Base-by-base conservation (phyloP, 192 early-diverging fungal species). In the Gorgonomyces haynaldii region DNA sequence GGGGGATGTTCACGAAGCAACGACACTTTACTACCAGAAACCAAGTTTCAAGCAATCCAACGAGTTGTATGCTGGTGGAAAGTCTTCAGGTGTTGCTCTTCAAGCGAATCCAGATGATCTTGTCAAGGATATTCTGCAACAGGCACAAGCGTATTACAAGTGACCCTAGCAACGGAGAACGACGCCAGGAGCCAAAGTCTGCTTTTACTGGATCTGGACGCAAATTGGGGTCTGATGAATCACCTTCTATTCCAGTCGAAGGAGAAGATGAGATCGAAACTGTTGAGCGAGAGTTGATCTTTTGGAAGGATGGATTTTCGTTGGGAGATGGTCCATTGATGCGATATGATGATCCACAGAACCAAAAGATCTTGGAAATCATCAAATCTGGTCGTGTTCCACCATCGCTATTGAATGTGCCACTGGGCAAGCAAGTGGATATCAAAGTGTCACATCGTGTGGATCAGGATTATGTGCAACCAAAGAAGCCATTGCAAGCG, bases 291-390 rank as follows among this genome's bases (percentile, higher is more conserved):
- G 65, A 78, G 35, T 68, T 98, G 44, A 96, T 87, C 9, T 96
- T 98, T 53, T 98, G 91, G 89, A 69, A 81, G 45, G 85, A 95
- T 55, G 95, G 95, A 43, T 98, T 96, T 55, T 91, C 83, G 41
- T 71, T 98, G 54, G 92, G 87, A 16, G 89, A 95, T 52, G 95
- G 95, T 1, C 87, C 88, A 1, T 64, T 98, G 41, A 66, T 83
- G 54, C 62, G 73, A 35, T 89, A 88, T 45, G 79, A 85, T 40
- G 91, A 91, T 53, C 91, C 94, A 4, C 70, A 74, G 50, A 93
- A 87, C 67, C 72, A 83, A 60, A 79, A 84, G 55, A 74, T 86
- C 40, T 69, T 96, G 50, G 76, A 82, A 41, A 80, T 82, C 13
- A 95, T 96, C 48, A 87, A 91, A 42, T 81, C 76, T 49, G 92